Evolutionary conservation across 306 rosid species (phyloP), one percentile per base, ranked within the genome.

Genomic region (Lathyrus oleraceus): DNA sequence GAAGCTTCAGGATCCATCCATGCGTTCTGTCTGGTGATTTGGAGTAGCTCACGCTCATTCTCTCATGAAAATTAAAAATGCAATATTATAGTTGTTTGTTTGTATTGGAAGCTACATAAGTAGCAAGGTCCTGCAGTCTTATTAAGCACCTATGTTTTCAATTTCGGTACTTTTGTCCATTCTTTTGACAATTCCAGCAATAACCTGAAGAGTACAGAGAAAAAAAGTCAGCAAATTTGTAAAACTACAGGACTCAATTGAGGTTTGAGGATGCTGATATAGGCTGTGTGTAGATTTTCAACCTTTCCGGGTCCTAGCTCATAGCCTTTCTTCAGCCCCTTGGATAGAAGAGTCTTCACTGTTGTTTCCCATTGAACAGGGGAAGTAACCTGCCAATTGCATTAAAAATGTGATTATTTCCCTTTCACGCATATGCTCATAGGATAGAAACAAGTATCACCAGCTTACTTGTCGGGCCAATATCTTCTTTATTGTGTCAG

Each of bases 271-370:
- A 17, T 4, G 67, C 9, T 16, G 35, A 42, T 57, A 78, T 42
- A 12, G 19, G 14, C 19, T 16, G 51, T 14, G 40, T 44, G 3
- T n/a, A 66, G 45, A 47, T 30, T 48, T 54, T 21, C 35, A 81
- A 94, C 99, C 99, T 95, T 95, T 81, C 99, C 99, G 4, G 97
- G 97, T 60, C 99, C 99, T 61, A 95, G 64, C 86, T 95, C 99
- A 56, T 91, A 95, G 54, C 96, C 70, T 86, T 87, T 95, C 77
- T 87, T 85, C 82, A 95, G 78, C 63, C 97, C 99, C 85, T 81
- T 90, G 73, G 36, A 17, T 6, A 85, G 87, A 70, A 95, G 96
- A 57, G 90, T 86, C 86, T 86, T 91, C 75, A 95, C 81, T 11
- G 97, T 95, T 77, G 96, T 91, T 85, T 95, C 97, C 99, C 99